Evolutionary conservation across 1,284 basidiomycete genomes (phyloP), one percentile per base, ranked within the genome.

Genomic region (Fistulinella cinereoalba): DNA sequence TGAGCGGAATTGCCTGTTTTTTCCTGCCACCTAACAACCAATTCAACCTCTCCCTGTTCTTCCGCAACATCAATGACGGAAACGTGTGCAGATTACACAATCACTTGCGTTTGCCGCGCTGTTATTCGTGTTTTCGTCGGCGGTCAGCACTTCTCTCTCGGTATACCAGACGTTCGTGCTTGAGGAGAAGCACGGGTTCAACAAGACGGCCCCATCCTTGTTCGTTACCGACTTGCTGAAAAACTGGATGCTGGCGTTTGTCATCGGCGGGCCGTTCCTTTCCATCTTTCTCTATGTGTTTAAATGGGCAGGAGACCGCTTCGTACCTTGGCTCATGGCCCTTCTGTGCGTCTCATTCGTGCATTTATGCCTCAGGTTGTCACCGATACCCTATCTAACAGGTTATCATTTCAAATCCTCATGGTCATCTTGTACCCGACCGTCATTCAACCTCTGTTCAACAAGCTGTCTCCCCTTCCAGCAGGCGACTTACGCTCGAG

Each of bases 171-270:
- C 92, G 3, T 99, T 99, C 66, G 88, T 95, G 11, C 76, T 99
- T 36, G 97, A 99, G 69, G 88, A 97, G 66, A 86, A 85, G 55
- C 92, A 97, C 60, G 95, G 94, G 1, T 98, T 98, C 77, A 98
- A 98, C 79, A 97, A 97, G 73, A 92, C 85, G 15, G 92, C 92
- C 0, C 77, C 80, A 1, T 56, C 57, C 6, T 74, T 94, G 3
- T 97, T 90, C 65, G 64, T 93, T 47, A 70, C 76, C 3, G 94
- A 97, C 67, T 69, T 88, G 36, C 37, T 95, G 58, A 97, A 97
- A 70, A 77, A 83, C 18, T 92, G 85, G 80, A 66, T 72, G 3
- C 68, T 99, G 37, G 81, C 81, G 8, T 77, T 87, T 41, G 77
- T 72, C 29, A 75, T 99, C n/a, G 92, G 94, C 18, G 75, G 85